phyloP scores from a whole-genome alignment of 23 red algal species.

The Gracilariopsis chorda region DNA sequence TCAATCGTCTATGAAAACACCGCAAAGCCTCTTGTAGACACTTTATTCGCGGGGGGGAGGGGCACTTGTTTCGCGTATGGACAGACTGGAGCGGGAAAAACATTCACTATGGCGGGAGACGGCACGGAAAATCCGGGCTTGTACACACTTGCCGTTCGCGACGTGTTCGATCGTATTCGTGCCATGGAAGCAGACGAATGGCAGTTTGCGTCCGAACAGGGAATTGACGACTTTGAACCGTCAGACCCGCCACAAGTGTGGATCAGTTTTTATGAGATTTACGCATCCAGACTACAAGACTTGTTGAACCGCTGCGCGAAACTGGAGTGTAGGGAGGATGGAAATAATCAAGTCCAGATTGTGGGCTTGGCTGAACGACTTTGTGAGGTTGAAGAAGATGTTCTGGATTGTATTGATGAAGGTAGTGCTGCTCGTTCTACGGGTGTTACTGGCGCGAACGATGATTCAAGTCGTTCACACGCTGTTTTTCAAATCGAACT shows the following conservation, averaged over 20 bases:
- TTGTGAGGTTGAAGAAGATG: constrained; percentile 68
- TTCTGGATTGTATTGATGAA: constrained; percentile 39
- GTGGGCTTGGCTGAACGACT: constrained; percentile 61
- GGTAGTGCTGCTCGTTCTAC: constrained; percentile 63
- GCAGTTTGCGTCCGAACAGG: constrained; percentile 10
- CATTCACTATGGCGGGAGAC: constrained; percentile 85
- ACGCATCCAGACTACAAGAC: constrained; percentile 69
- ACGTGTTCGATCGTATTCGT: constrained; percentile 78
- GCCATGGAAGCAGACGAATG: constrained; percentile 21
- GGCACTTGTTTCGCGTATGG: constrained; percentile 90
- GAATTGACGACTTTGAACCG: constrained; percentile 53
- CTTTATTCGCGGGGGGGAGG: constrained; percentile 71
- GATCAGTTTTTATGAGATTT: constrained; percentile 91
- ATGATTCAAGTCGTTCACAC: constrained; percentile 84
- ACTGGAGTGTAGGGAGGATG: constrained; percentile 82
- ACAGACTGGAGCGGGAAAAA: constrained; percentile 92
- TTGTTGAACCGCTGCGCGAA: constrained; percentile 55
- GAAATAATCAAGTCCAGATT: constrained; percentile 63
- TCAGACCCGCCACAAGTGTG: constrained; percentile 65
- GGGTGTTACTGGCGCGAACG: constrained; percentile 85
- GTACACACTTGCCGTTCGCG: constrained; percentile 85
- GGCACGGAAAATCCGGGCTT: constrained; percentile 74
- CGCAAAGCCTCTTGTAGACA: constrained; percentile 74
- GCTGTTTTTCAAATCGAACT: constrained; percentile 79
- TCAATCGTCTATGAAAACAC: constrained; percentile 61